phyloP scores from a whole-genome alignment of 768 basidiomycete species.

The Tricholoma saponaceum region DNA sequence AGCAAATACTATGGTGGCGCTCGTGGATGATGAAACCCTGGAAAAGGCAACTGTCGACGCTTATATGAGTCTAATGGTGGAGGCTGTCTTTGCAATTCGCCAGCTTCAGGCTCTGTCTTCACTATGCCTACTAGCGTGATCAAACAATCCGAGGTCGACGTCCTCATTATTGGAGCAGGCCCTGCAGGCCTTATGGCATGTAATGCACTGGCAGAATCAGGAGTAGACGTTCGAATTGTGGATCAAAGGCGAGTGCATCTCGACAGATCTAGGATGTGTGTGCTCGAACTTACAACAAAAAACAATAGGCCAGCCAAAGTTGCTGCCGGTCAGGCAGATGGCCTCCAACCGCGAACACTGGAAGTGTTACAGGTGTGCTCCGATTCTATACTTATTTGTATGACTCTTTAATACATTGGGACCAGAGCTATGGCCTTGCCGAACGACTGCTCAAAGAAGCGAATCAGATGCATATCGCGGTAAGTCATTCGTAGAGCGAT shows the following conservation, averaged over 20 bases:
- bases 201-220: constrained; percentile 54
- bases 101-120: neutral
- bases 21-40: neutral
- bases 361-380: constrained; percentile 48
- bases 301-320: constrained; percentile 40
- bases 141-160: constrained; percentile 46
- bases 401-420: neutral
- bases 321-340: constrained; percentile 55
- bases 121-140: constrained; percentile 20
- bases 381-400: neutral
- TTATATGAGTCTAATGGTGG: neutral
- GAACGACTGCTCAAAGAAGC: constrained; percentile 60
- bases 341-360: constrained; percentile 51
- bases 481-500: constrained; percentile 28
- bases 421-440: constrained; percentile 73
- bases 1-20: neutral
- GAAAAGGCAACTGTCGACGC: constrained; percentile 1
- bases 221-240: constrained; percentile 55
- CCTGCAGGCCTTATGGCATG: constrained; percentile 66
- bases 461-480: constrained; percentile 66
- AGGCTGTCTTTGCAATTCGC: neutral
- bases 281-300: neutral
- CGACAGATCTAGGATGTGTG: neutral
- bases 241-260: constrained; percentile 45
- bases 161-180: constrained; percentile 60